phyloP scores from a whole-genome alignment of 2,329 filamentous ascomycete species.

The Dryadomyces quercus-mongolicae region DNA sequence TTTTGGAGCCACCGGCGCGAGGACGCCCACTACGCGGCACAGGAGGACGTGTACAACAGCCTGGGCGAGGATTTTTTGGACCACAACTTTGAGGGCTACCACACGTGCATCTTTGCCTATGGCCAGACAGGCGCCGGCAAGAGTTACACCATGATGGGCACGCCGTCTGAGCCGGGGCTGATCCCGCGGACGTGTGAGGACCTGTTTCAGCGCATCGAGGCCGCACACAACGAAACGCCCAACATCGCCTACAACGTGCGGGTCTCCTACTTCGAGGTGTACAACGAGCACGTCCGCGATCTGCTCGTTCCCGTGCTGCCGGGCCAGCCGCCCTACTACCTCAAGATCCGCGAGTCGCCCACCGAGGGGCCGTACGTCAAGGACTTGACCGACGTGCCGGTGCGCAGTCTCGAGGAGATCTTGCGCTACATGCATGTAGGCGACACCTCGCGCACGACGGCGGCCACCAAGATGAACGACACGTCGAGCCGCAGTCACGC shows the following conservation, averaged over 20 bases:
- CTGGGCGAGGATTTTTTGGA: conserved; percentile 82
- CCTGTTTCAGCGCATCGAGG: conserved; percentile 81
- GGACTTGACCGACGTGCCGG: conserved; percentile 79
- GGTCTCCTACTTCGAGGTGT: conserved; percentile 97
- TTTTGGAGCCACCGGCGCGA: conserved; percentile 95
- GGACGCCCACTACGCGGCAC: conserved; percentile 74
- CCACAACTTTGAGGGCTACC: conserved; percentile 97
- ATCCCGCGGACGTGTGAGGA: conserved; percentile 95
- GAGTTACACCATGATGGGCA: conserved; percentile 99
- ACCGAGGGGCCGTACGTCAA: conserved; percentile 97
- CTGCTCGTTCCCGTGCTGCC: conserved; percentile 38
- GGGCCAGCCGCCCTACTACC: conserved; percentile 69
- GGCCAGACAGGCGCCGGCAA: conserved; percentile 97
- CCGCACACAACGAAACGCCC: conserved; percentile 50
- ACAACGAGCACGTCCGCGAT: conserved; percentile 95
- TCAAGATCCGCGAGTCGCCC: conserved; percentile 95
- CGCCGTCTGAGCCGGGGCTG: conserved; percentile 88
- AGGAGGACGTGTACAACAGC: conserved; percentile 80
- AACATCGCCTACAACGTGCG: conserved; percentile 84
- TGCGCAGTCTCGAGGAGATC: conserved; percentile 77
- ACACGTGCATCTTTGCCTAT: conserved; percentile 99
- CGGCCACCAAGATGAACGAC: conserved; percentile 98
- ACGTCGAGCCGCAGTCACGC: conserved; percentile 93
- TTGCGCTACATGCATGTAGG: conserved; percentile 83
- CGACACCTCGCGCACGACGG: conserved; percentile 75